Evolutionary conservation across 768 basidiomycete genomes (phyloP), one percentile per base, ranked within the genome.

Genomic region (Mycena epipterygia): DNA sequence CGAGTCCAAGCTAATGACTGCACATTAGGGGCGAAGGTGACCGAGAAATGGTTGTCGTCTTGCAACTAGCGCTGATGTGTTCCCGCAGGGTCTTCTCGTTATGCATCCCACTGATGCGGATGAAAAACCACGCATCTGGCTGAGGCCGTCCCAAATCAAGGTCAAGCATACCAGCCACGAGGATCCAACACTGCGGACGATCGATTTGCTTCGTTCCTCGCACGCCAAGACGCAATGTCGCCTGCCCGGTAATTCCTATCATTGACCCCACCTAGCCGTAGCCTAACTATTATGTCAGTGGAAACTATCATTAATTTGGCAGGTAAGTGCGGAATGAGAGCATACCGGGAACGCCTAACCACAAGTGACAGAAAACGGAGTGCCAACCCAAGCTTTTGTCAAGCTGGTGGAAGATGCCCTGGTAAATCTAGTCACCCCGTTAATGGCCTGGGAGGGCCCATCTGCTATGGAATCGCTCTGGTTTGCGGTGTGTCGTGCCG

Each of bases 281-380:
- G n/a, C n/a, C n/a, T n/a, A n/a, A n/a, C n/a, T n/a, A n/a, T n/a
- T n/a, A n/a, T n/a, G n/a, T n/a, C n/a, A n/a, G 78, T 83, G 1
- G 90, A 93, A 72, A 87, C 85, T 0, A 88, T 92, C 41, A 86
- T 91, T 56, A 92, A 91, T 75, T 81, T 92, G 8, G 83, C 87
- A 0, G 37, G 16, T 9, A 39, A 39, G 8, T n/a, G n/a, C n/a
- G n/a, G n/a, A n/a, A n/a, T n/a, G n/a, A n/a, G n/a, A n/a, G n/a
- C n/a, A n/a, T n/a, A n/a, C n/a, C n/a, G n/a, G n/a, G n/a, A n/a
- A n/a, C n/a, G n/a, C n/a, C n/a, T n/a, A n/a, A n/a, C n/a, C n/a
- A n/a, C n/a, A n/a, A n/a, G n/a, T n/a, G n/a, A n/a, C n/a, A 25
- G 90, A 92, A 64, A 92, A 92, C 73, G 88, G 89, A 0, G 91